Evolutionary conservation across 768 basidiomycete genomes (phyloP), one percentile per base, ranked within the genome.

Genomic region (Kwoniella newhampshirensis): DNA sequence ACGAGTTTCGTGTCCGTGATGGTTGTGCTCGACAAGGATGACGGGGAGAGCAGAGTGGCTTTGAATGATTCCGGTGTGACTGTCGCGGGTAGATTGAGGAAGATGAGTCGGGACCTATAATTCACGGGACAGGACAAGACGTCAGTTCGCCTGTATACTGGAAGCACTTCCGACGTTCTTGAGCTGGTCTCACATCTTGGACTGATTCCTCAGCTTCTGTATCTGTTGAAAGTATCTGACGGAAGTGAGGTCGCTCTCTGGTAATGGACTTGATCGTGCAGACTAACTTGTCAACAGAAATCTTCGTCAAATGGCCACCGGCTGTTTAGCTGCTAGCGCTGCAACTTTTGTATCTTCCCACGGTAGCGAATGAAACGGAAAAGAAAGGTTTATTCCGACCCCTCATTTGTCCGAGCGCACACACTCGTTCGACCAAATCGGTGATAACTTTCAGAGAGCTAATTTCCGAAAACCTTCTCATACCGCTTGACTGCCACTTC

Each of bases 1-100:
- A 90, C 84, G 48, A 97, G 81, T 73, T 89, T 89, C 47, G 86
- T 80, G 78, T 98, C 96, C 3, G 96, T 99, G 43, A 96, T 81
- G n/a, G 57, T 62, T 12, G 59, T 54, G 36, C 36, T 21, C 26
- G 50, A 12, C 28, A 68, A 60, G 6, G 51, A 42, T 20, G 65
- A 40, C 21, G 69, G 67, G 4, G 57, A 46, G 41, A 54, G 30
- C 12, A 76, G 57, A 28, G 66, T 62, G 6, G 51, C 41, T 36
- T 52, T 32, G 56, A 76, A 63, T 13, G 66, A 28, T 3, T 60
- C 50, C 21, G 67, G 60, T 4, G 60, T 68, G 42, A 70, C 44
- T 4, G 57, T 53, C 7, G 67, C 32, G 4, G 75, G 73, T 15
- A 76, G 61, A 49, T 76, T 76, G 7, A 62, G 69, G 60, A 76